These are phyloP conservation scores for Heterobasidion parviporum DNA, from an alignment of 1,284 basidiomycete species.

Conservation along the genomic window DNA sequence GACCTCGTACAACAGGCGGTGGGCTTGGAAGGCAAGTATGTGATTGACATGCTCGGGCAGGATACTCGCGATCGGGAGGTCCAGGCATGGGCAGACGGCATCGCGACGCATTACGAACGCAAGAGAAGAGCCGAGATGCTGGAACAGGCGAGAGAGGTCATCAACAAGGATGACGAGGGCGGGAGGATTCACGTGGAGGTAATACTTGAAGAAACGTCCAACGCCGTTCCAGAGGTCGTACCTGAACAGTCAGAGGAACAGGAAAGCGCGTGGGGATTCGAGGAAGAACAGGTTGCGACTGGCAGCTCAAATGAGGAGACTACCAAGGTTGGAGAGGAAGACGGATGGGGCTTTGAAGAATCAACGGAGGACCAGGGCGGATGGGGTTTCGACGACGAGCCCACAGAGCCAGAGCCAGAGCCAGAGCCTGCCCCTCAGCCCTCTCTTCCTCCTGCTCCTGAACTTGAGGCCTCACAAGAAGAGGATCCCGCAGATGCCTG, in stretches of 20 bases:
- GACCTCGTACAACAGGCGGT: slow-evolving; percentile 44
- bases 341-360: slow-evolving; percentile 27
- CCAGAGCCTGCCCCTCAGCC: slow-evolving; percentile 13
- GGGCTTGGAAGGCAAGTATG: slow-evolving; percentile 50
- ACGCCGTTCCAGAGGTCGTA: not conserved
- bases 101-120: slow-evolving; percentile 67
- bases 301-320: slow-evolving; percentile 15
- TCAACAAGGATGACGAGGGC: slow-evolving; percentile 26
- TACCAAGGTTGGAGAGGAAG: slow-evolving; percentile 11
- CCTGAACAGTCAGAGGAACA: slow-evolving; percentile 20
- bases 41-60: slow-evolving; percentile 42
- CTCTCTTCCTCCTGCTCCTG: slow-evolving; percentile 14
- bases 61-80: slow-evolving; percentile 42
- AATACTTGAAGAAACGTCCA: slow-evolving; percentile 37
- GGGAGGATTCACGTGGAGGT: slow-evolving; percentile 50
- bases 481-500: slow-evolving; percentile 48
- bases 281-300: slow-evolving; percentile 24
- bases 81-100: slow-evolving; percentile 51
- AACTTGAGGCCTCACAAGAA: slow-evolving; percentile 6
- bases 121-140: slow-evolving; percentile 56
- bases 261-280: slow-evolving; percentile 22
- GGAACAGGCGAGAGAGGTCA: slow-evolving; percentile 41
- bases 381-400: slow-evolving; percentile 35
- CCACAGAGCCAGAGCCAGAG: slow-evolving; percentile 15
- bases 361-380: slow-evolving; percentile 21